Conservation (phyloP, 495 filamentous ascomycete species). For the Bryoglossum gracile region DNA sequence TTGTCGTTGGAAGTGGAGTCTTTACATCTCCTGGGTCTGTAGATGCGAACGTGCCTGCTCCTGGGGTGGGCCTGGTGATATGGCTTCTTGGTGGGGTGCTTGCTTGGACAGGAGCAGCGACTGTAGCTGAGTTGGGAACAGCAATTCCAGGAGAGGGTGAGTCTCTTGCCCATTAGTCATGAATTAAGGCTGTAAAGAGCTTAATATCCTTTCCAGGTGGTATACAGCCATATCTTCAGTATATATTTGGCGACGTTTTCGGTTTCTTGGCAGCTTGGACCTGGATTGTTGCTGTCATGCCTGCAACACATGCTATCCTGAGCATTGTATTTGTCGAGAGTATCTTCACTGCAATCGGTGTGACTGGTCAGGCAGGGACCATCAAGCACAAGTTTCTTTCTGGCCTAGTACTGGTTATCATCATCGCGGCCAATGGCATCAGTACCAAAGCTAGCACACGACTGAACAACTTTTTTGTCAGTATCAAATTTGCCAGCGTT, state of each 20-base stretch:
- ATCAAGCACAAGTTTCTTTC: constrained; percentile 43
- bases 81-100: constrained; percentile 47
- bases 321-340: constrained; percentile 53
- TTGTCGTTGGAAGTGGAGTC: constrained; percentile 49
- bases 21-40: constrained; percentile 51
- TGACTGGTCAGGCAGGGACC: constrained; percentile 34
- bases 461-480: constrained; percentile 47
- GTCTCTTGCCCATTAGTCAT: no score
- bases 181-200: not conserved
- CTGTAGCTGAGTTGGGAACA: constrained; percentile 48
- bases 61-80: constrained; percentile 41
- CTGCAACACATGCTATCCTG: constrained; percentile 48
- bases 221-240: constrained; percentile 46
- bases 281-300: constrained; percentile 52
- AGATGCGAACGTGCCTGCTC: constrained; percentile 49
- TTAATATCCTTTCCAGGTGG: constrained; percentile 30
- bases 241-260: constrained; percentile 48
- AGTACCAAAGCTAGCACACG: constrained; percentile 48
- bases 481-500: constrained; percentile 43
- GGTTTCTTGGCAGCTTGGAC: constrained; percentile 51
- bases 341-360: constrained; percentile 40
- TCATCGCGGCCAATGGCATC: constrained; percentile 47
- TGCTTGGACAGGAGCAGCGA: constrained; percentile 49
- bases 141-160: constrained; percentile 42
- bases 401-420: constrained; percentile 35